A percentile compares a stretch with the other conserved stretches of the same genome.
Conservation (phyloP, 75 land plant genomes). For the Pinus taeda region DNA sequence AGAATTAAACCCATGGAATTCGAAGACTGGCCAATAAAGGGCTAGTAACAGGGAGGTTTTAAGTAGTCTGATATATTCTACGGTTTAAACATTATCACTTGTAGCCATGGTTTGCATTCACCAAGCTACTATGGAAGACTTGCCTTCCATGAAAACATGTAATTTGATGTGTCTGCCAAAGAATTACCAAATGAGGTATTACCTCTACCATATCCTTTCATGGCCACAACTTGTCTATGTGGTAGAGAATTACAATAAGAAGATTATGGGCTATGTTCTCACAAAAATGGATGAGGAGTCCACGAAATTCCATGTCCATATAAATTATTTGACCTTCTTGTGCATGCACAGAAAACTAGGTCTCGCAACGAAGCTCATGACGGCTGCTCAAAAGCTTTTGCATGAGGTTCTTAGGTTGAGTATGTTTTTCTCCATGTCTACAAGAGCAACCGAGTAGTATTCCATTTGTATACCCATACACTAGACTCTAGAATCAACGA, state of each 20-base stretch:
- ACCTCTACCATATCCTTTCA: constrained; percentile 92
- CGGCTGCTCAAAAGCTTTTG: constrained; percentile 93
- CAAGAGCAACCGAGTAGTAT: constrained; percentile 89
- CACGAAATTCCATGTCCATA: constrained; percentile 91
- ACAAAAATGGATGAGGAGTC: constrained; percentile 96
- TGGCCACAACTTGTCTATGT: constrained; percentile 99
- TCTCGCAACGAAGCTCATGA: constrained; percentile 95
- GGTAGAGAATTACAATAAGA: constrained; percentile 91
- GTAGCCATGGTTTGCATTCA: constrained; percentile 86
- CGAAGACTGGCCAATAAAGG: too few species aligned
- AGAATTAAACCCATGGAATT: too few species aligned
- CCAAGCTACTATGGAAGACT: constrained; percentile 86
- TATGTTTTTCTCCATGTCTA: constrained; percentile 94
- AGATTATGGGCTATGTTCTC: constrained; percentile 89
- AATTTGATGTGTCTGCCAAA: constrained; percentile 91
- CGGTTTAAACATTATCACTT: neutral
- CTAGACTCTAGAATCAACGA: constrained; percentile 90
- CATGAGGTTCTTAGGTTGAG: constrained; percentile 78
- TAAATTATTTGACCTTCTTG: constrained; percentile 90
- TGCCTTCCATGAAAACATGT: constrained; percentile 94
- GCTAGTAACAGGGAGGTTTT: neutral
- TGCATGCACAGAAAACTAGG: constrained; percentile 94
- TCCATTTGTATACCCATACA: constrained; percentile 87
- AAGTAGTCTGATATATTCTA: neutral
- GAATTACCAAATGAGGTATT: constrained; percentile 99